Evolutionary conservation across 371 early-diverging fungal species (phyloP), one percentile per base, ranked within the genome.

Genomic region (Mortierella sp.): DNA sequence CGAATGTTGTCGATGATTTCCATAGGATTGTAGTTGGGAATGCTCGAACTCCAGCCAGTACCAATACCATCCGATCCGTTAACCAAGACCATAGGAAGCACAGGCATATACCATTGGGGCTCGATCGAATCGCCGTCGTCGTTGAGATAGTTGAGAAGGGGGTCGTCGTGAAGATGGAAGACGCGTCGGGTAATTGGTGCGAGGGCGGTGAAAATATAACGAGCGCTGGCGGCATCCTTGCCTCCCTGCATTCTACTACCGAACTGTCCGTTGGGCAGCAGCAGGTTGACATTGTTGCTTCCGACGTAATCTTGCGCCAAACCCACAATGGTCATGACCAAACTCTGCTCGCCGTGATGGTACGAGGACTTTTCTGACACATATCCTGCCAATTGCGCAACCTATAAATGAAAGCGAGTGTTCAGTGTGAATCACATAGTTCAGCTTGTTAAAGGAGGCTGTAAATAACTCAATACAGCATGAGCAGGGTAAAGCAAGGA

Each of bases 31-130:
- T 94, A 96, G 85, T 93, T 94, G 52, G 96, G 96, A 68, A 96
- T 93, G 47, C 68, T 88, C 0, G 96, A 93, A 83, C 94, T 95
- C 96, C 96, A 96, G 10, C 95, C 99, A 16, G 99, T 99, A 45
- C 99, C 99, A 72, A 99, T 99, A 76, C 99, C 99, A 39, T 99
- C 98, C 2, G 96, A 92, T 39, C 99, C 99, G 86, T 99, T 99
- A 11, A 99, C 92, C 26, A 99, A 88, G 0, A 99, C 92, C 96
- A 99, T 95, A 0, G 99, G 99, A 5, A 99, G 80, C 45, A 99
- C 93, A 1, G 99, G 99, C 10, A 99, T 87, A 87, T 97, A 99
- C 96, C 96, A 99, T 71, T 94, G 92, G 14, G 99, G 99, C 87
- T 99, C 99, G 64, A 99, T 97, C 29, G 82, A 85, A 74, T 95